Evolutionary conservation across 2,329 filamentous ascomycete species (phyloP).

Genomic region (Xylaria sp.): DNA sequence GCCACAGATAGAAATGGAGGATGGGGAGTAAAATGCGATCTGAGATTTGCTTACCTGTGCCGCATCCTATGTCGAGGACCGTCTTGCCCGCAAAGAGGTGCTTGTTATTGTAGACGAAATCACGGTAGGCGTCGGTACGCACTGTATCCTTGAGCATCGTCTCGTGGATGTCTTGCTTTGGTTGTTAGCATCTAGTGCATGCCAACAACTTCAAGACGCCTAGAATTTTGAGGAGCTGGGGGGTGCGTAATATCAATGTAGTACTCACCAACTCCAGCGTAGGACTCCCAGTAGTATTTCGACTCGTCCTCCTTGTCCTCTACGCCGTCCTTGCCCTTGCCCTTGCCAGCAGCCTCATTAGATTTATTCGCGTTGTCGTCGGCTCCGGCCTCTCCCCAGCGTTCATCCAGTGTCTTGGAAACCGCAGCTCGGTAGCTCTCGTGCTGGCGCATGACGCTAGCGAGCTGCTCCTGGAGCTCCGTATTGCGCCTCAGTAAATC

Average conservation of each 20-base stretch:
- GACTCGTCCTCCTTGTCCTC: slow-evolving; percentile 46
- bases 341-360: slow-evolving; percentile 38
- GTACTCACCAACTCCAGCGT: slow-evolving; percentile 61
- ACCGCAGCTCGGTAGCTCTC: slow-evolving; percentile 69
- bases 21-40: not conserved
- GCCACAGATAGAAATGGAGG: not conserved
- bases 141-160: slow-evolving; percentile 92
- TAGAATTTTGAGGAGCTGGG: not conserved
- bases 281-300: slow-evolving; percentile 66
- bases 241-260: not conserved
- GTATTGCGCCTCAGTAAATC: slow-evolving; percentile 56
- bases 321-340: slow-evolving; percentile 35
- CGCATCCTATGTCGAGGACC: slow-evolving; percentile 90
- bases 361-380: slow-evolving; percentile 38
- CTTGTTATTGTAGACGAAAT: slow-evolving; percentile 94
- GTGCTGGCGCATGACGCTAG: slow-evolving; percentile 65
- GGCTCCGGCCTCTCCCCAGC: slow-evolving; percentile 62
- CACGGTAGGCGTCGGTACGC: slow-evolving; percentile 88
- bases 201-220: not conserved
- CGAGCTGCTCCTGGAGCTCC: slow-evolving; percentile 65
- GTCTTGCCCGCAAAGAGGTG: slow-evolving; percentile 83
- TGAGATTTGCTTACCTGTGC: slow-evolving; percentile 56
- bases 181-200: slow-evolving; percentile 4
- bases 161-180: slow-evolving; percentile 75
- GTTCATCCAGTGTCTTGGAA: slow-evolving; percentile 68